Conservation (phyloP, 345 rosid genomes). For the Ailanthus altissimus region DNA sequence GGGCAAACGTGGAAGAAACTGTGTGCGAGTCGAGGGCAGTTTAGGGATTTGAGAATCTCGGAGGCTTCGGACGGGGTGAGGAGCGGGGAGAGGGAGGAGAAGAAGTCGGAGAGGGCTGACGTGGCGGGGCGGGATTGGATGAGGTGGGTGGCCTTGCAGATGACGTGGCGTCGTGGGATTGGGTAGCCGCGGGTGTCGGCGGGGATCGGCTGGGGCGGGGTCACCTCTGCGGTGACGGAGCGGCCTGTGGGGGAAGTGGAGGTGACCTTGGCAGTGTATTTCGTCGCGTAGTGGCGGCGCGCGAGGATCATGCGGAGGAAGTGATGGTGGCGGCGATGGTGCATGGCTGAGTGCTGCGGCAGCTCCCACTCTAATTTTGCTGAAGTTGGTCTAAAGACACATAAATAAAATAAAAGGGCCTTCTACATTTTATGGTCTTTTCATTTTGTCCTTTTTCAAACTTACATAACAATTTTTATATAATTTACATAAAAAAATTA, state of each 20-base stretch:
- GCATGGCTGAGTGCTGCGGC: not conserved
- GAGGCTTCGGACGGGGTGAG: slow-evolving; percentile 81
- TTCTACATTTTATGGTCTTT: not conserved
- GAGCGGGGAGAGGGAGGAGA: slow-evolving; percentile 58
- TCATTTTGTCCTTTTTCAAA: not conserved
- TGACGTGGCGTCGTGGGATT: slow-evolving; percentile 72
- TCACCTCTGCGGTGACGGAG: slow-evolving; percentile 73
- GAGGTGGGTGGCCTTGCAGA: slow-evolving; percentile 71
- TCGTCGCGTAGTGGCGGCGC: slow-evolving; percentile 63
- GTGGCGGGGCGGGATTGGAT: slow-evolving; percentile 27
- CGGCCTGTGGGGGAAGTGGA: slow-evolving; percentile 79
- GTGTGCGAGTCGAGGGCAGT: slow-evolving; percentile 63
- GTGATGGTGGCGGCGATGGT: slow-evolving; percentile 2
- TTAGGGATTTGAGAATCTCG: slow-evolving; percentile 80
- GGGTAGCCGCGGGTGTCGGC: slow-evolving; percentile 74
- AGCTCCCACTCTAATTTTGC: not conserved
- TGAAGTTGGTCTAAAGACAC: not conserved
- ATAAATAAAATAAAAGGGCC: not conserved
- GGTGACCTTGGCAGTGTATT: slow-evolving; percentile 71
- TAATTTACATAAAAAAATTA: too few relatives aligned
- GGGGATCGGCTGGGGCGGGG: slow-evolving; percentile 51
- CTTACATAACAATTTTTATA: not conserved
- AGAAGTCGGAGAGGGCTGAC: slow-evolving; percentile 48
- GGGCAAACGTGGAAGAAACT: slow-evolving; percentile 67
- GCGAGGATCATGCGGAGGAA: not conserved